These are phyloP conservation scores for Prunella vulgaris DNA, from an alignment of 257 asterid genomes.

Conservation along the genomic window DNA sequence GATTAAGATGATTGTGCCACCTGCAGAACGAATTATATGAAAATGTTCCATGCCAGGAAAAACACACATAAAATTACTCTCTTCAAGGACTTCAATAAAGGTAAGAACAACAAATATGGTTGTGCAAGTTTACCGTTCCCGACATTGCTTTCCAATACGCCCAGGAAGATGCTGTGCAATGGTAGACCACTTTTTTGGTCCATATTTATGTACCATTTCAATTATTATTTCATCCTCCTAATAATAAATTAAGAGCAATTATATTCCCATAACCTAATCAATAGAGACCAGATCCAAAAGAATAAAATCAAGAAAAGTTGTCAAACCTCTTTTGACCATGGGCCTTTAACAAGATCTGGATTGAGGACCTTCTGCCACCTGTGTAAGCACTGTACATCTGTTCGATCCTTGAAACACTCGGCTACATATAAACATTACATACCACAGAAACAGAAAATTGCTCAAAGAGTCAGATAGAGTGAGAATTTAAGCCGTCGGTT, in stretches of 20 bases:
- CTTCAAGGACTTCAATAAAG: background rate
- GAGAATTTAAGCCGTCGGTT: constrained; percentile 11
- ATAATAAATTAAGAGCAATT: background rate
- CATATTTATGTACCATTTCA: constrained; percentile 68
- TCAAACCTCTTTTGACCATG: constrained; percentile 93
- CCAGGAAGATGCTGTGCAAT: constrained; percentile 95
- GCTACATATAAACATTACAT: constrained; percentile 39
- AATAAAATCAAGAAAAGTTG: constrained; percentile 14
- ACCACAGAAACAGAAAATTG: constrained; percentile 17
- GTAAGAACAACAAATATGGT: constrained; percentile 9
- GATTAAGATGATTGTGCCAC: constrained; percentile 98
- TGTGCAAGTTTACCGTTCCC: constrained; percentile 64
- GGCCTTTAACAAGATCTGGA: constrained; percentile 96
- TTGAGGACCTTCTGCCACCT: constrained; percentile 97
- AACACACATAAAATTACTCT: background rate
- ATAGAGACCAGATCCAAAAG: constrained; percentile 7
- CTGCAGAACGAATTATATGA: constrained; percentile 32
- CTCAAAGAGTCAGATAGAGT: constrained; percentile 24
- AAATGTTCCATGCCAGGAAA: constrained; percentile 2
- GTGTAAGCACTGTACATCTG: constrained; percentile 91
- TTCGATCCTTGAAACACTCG: constrained; percentile 87
- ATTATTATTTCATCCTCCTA: constrained; percentile 88
- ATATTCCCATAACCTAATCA: constrained; percentile 7
- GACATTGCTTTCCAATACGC: constrained; percentile 97
- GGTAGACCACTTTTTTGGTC: constrained; percentile 96